Conservation (phyloP, 1,139 yeast genomes). For the Blastobotrys malaysiensis region DNA sequence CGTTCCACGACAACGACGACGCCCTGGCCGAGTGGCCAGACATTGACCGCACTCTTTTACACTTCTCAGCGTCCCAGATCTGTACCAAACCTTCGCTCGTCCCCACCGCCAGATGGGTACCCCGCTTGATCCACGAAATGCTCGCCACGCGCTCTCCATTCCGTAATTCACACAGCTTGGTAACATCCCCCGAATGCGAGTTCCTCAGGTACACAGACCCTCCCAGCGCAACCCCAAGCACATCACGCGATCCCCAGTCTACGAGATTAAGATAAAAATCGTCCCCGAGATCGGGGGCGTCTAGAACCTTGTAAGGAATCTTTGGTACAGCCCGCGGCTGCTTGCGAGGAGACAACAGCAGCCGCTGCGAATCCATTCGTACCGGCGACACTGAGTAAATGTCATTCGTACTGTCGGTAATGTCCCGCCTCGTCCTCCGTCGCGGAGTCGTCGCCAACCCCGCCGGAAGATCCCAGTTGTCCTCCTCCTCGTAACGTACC, state of each 20-base stretch:
- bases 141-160: slow-evolving; percentile 68
- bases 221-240: slow-evolving; percentile 86
- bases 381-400: slow-evolving; percentile 81
- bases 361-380: slow-evolving; percentile 76
- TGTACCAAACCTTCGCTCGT: slow-evolving; percentile 83
- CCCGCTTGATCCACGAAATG: slow-evolving; percentile 76
- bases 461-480: not conserved
- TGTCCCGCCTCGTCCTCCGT: slow-evolving; percentile 11
- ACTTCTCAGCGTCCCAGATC: slow-evolving; percentile 90
- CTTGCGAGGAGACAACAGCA: slow-evolving; percentile 76
- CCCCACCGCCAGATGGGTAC: slow-evolving; percentile 91
- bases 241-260: slow-evolving; percentile 93
- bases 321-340: slow-evolving; percentile 72
- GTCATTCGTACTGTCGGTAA: slow-evolving; percentile 18
- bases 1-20: slow-evolving; percentile 90
- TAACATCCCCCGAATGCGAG: slow-evolving; percentile 79
- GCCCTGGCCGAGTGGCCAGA: slow-evolving; percentile 85
- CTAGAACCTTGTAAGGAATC: slow-evolving; percentile 88
- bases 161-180: slow-evolving; percentile 63
- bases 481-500: slow-evolving; percentile 6
- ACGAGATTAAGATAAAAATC: slow-evolving; percentile 88
- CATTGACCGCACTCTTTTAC: slow-evolving; percentile 82
- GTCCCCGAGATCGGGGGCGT: slow-evolving; percentile 93
- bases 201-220: slow-evolving; percentile 88
- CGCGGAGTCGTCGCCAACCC: slow-evolving; percentile 5